Evolutionary conservation across 768 basidiomycete species (phyloP), one percentile per base, ranked within the genome.

Genomic region (Sistotremastrum niveocremeum): DNA sequence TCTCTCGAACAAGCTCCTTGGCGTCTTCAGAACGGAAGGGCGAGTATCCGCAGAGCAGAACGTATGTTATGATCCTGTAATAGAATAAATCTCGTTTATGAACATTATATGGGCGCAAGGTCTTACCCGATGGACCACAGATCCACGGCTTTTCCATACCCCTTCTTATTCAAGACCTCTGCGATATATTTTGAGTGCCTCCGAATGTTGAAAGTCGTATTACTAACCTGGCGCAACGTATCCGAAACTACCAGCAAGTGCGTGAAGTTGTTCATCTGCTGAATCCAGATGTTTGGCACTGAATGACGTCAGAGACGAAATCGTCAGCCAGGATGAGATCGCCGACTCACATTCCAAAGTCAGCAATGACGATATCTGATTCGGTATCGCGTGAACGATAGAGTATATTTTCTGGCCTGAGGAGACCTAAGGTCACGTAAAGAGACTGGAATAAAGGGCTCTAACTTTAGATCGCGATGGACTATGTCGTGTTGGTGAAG

Each of bases 401-500:
- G 3, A 99, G 70, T 49, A 99, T 93, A 59, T 98, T 98, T 63
- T 99, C 95, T 0, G 95, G 95, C 60, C 84, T 89, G 50, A 5
- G 11, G 20, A 41, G 33, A n/a, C 12, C 10, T 3, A 29, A 4
- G n/a, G 43, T 29, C 6, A 44, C 35, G 32, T 10, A 34, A 12
- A 7, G 37, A 11, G 39, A 29, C 37, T 36, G n/a, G 33, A 29
- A 3, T 5, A 34, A 42, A 37, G 3, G 10, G 39, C 3, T 61
- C 70, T 29, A 46, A 87, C 84, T 97, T 98, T 50, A 99, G 74
- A 58, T 99, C 94, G 3, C 95, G 78, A 58, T 99, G 95, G 11
- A 98, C 95, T 52, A 99, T 90, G 49, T 86, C 82, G 56, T 97
- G 78, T 2, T 81, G 71, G 56, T 99, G 95, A 4, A 98, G 74